Conservation (phyloP, 1,284 basidiomycete genomes). For the Leccinum pseudoinsigne region DNA sequence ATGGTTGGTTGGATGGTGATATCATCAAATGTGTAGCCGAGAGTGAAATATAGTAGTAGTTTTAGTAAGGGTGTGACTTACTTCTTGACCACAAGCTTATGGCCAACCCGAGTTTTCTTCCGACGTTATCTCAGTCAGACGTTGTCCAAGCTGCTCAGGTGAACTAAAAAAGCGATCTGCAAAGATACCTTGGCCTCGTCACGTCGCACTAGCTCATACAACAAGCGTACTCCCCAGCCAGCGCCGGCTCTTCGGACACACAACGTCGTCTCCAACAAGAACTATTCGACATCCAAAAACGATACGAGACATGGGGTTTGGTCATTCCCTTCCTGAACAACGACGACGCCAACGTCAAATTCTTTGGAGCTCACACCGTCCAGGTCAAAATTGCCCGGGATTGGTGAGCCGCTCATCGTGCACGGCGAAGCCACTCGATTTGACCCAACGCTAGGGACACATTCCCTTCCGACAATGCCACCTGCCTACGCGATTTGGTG, state of each 20-base stretch:
- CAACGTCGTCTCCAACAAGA: constrained; percentile 67
- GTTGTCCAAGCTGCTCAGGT: constrained; percentile 36
- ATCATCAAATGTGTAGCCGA: too few relatives aligned
- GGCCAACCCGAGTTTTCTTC: constrained; percentile 30
- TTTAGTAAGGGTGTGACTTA: too few relatives aligned
- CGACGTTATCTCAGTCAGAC: constrained; percentile 29
- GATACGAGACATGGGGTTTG: constrained; percentile 75
- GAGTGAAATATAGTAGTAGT: too few relatives aligned
- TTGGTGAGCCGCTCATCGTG: constrained; percentile 55
- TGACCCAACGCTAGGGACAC: constrained; percentile 47
- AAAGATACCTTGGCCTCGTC: constrained; percentile 12
- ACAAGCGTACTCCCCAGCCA: constrained; percentile 57
- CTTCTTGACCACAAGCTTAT: constrained; percentile 7
- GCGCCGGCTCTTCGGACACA: constrained; percentile 51
- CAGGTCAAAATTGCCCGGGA: constrained; percentile 91
- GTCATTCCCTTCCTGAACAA: constrained; percentile 71
- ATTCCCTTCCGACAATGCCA: constrained; percentile 56
- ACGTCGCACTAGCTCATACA: constrained; percentile 48
- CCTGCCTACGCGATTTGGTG: constrained; percentile 57
- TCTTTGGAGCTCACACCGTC: constrained; percentile 89
- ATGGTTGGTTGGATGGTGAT: neutral
- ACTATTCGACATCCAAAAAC: constrained; percentile 72
- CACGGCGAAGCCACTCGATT: neutral
- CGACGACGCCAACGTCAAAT: constrained; percentile 79
- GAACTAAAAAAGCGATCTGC: constrained; percentile 6